Evolutionary conservation across 106 monocot genomes (phyloP).

Genomic region (Dactylorhiza incarnata): DNA sequence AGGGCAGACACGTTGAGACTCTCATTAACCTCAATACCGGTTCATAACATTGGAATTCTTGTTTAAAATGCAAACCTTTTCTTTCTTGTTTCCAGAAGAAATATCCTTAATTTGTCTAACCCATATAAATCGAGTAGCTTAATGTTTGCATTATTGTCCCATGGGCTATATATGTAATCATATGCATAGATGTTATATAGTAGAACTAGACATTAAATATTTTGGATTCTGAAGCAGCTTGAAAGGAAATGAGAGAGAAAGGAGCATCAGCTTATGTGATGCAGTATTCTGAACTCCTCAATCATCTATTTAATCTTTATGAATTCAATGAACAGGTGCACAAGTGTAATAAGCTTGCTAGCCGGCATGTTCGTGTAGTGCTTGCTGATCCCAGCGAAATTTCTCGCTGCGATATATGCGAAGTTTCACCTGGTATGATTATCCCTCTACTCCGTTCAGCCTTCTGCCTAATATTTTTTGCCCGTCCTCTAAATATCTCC

Average conservation of each 20-base stretch:
- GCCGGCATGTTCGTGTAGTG: slow-evolving; percentile 89
- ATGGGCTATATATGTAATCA: not conserved
- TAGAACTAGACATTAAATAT: not conserved
- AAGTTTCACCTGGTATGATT: slow-evolving; percentile 76
- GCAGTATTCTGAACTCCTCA: not conserved
- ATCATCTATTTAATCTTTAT: not conserved
- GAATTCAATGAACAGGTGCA: slow-evolving; percentile 50
- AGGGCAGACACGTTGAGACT: no score
- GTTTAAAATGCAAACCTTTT: not conserved
- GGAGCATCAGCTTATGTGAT: not conserved
- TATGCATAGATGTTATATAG: not conserved
- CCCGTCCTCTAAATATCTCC: not conserved
- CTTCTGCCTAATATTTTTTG: not conserved
- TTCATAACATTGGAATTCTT: no score
- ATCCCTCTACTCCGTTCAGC: not conserved
- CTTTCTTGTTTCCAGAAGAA: not conserved
- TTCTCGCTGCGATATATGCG: slow-evolving; percentile 86
- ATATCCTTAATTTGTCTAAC: not conserved
- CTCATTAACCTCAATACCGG: no score
- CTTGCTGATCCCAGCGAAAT: slow-evolving; percentile 78
- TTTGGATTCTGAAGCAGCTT: not conserved
- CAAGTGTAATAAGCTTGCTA: slow-evolving; percentile 95
- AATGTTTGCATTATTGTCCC: not conserved
- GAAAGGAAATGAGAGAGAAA: not conserved
- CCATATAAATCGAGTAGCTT: not conserved